These are phyloP conservation scores for Micromonas pusilla DNA, from an alignment of 139 green algal species.

Conservation along the genomic window DNA sequence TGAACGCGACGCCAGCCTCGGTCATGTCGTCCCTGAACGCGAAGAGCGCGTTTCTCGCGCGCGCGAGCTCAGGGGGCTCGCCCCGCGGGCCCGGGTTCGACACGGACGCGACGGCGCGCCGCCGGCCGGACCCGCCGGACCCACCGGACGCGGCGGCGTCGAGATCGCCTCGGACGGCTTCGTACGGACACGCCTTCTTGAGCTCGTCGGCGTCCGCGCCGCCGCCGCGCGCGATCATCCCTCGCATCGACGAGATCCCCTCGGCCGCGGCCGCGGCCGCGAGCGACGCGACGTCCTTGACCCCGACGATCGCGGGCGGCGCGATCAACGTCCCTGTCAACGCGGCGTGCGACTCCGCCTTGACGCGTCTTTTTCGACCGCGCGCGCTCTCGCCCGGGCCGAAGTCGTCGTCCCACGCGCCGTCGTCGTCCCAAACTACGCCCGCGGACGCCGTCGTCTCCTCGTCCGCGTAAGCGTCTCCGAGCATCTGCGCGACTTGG, in stretches of 20 bases:
- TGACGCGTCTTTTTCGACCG: too few relatives aligned
- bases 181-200: too few relatives aligned
- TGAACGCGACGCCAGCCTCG: background rate
- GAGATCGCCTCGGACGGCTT: too few relatives aligned
- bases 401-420: background rate
- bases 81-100: too few relatives aligned
- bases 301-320: background rate
- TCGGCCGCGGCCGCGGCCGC: background rate
- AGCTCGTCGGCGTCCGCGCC: too few relatives aligned
- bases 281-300: background rate
- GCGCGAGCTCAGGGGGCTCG: background rate
- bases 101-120: too few relatives aligned
- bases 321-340: background rate
- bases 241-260: background rate
- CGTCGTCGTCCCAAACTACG: background rate
- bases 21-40: background rate
- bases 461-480: background rate
- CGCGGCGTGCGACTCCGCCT: background rate
- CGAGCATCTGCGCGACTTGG: background rate
- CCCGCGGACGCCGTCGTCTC: background rate
- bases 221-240: too few relatives aligned
- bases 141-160: too few relatives aligned
- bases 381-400: background rate
- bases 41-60: background rate
- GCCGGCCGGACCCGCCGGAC: too few relatives aligned